Base-by-base conservation (phyloP, 495 filamentous ascomycete species). In the Haplographium delicatum region DNA sequence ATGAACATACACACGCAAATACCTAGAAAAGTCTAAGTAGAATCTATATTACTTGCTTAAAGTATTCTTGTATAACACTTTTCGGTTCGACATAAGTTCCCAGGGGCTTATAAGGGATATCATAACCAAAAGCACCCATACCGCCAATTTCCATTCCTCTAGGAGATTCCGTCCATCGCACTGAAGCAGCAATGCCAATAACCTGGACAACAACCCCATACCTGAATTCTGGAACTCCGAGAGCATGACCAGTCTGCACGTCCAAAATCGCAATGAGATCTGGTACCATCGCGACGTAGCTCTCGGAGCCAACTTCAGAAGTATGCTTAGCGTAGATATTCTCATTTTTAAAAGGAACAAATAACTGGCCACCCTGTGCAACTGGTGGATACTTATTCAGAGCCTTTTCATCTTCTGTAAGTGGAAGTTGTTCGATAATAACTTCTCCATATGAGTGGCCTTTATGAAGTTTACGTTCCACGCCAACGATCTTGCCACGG, bases 221-320 rank as follows among this genome's bases (percentile, higher is more conserved):
- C 19, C 67, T 60, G 20, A 65, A 61, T 57, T 85, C 81, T 0
- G 79, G 73, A 5, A 78, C 76, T 5, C 80, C 82, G 1, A 85
- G 66, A 0, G 78, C 77, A 43, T 74, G 71, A 25, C 81, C 81
- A 25, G 75, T 81, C 47, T 75, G 73, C 7, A 74, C 70, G 49
- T 85, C 80, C 22, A 85, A 71, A 7, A 79, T 65, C 2, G 71
- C 64, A 50, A 85, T 80, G 0, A 85, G 62, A 54, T 84, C 82
- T 0, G 82, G 80, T 11, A 81, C 79, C 2, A 76, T 70, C 0
- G 80, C 79, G 8, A 84, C 41, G 1, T 68, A 37, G 73, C 59
- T 34, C 66, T 57, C 22, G 66, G 51, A 1, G 54, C 53, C 9
- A 24, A 4, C 19, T 37, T 47, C 11, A 33, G 40, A 6, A 54